Evolutionary conservation across 495 filamentous ascomycete species (phyloP), one percentile per base, ranked within the genome.

Genomic region (Aspergillus egyptiacus): DNA sequence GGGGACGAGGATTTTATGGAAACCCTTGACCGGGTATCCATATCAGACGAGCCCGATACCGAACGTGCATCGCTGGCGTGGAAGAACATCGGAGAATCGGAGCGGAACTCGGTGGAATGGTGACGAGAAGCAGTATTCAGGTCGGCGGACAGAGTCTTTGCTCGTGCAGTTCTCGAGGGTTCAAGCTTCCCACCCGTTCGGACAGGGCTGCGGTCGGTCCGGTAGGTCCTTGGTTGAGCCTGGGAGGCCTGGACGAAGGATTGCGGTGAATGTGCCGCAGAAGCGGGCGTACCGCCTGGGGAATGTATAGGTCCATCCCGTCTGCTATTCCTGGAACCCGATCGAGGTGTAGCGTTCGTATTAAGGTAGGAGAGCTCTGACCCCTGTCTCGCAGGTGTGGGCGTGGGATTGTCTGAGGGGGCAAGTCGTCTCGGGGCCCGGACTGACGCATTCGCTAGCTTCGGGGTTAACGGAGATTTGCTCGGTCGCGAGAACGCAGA

Each of bases 341-440:
- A 87, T 51, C 87, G 76, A 45, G 85, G 84, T 18, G 86, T 89
- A 52, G 87, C 71, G 51, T 87, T 88, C 57, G 68, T 73, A 65
- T 62, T 81, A 24, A 87, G 67, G 46, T 78, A 81, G 18, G 77
- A 54, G 10, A 77, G 56, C 44, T 72, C 56, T 50, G 59, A 35
- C 8, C 67, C 55, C 67, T 75, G 56, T 66, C 64, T 60, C 54
- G 63, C 55, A 48, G 60, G 51, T 49, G 64, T 58, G 49, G 52
- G 50, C 6, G 31, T 56, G 57, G 59, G 42, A 52, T 58, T 53
- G 48, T 72, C 62, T 48, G 59, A 56, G 33, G 66, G 63, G 35
- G 67, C 59, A 46, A 72, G 62, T 41, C 69, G 64, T 28, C 64
- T 65, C 38, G 69, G 36, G 24, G 65, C 57, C 38, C 72, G 52